Evolutionary conservation across 108 stramenopile species (phyloP).

Genomic region (Craspedostauros australis): DNA sequence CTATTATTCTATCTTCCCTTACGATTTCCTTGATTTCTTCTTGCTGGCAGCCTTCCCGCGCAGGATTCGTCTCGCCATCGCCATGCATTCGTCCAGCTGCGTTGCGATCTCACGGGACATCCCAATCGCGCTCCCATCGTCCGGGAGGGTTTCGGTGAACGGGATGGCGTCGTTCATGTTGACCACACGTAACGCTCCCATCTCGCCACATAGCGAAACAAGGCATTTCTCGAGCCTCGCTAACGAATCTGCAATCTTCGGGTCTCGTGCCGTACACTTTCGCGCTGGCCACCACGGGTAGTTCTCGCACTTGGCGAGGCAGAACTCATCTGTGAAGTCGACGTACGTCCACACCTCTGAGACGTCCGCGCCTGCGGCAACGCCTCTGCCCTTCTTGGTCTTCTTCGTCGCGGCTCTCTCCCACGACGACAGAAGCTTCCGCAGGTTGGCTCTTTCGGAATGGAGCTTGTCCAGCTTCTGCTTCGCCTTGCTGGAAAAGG

Average conservation of each 20-base stretch:
- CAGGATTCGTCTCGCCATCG: constrained; percentile 56
- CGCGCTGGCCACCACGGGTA: constrained; percentile 85
- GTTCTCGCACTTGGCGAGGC: constrained; percentile 57
- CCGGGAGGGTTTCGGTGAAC: constrained; percentile 35
- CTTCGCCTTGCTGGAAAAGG: constrained; percentile 39
- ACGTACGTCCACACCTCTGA: constrained; percentile 71
- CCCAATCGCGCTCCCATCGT: constrained; percentile 37
- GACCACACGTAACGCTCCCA: constrained; percentile 52
- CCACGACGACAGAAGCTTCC: constrained; percentile 38
- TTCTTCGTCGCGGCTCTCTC: constrained; percentile 19
- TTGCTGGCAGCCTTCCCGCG: constrained; percentile 44
- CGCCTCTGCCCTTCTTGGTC: constrained; percentile 9
- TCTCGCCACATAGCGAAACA: constrained; percentile 70
- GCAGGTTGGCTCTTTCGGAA: constrained; percentile 42
- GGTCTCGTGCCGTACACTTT: constrained; percentile 54
- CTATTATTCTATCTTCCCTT: no score
- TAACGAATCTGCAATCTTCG: constrained; percentile 29
- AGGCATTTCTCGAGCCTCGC: constrained; percentile 33
- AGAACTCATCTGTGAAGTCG: constrained; percentile 56
- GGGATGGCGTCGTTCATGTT: constrained; percentile 36
- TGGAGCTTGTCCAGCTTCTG: constrained; percentile 46
- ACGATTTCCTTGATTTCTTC: no score
- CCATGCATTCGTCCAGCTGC: constrained; percentile 64
- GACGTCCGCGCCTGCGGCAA: constrained; percentile 25
- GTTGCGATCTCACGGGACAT: constrained; percentile 36